phyloP scores from a whole-genome alignment of 1,139 yeast genomes.

The Lodderomyces orthopsilosis region DNA sequence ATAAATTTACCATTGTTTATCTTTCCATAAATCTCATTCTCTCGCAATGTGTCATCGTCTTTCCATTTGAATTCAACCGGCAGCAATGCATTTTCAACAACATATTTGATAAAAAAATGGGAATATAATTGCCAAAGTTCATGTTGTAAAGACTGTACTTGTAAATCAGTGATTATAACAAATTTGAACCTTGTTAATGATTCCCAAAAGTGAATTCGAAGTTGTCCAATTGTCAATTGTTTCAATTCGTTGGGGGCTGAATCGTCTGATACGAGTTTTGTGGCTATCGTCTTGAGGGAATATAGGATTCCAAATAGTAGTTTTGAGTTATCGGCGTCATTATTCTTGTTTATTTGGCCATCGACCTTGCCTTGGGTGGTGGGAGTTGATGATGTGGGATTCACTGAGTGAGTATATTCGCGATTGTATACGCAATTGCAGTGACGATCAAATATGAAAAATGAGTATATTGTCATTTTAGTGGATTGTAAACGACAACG shows the following conservation, averaged over 20 bases:
- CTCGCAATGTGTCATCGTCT: slow-evolving; percentile 18
- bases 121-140: slow-evolving; percentile 68
- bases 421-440: slow-evolving; percentile 75
- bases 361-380: slow-evolving; percentile 13
- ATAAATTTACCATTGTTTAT: slow-evolving; percentile 47
- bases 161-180: slow-evolving; percentile 68
- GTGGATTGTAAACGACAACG: background rate
- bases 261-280: slow-evolving; percentile 47
- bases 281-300: slow-evolving; percentile 72
- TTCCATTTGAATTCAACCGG: slow-evolving; percentile 48
- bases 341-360: slow-evolving; percentile 55
- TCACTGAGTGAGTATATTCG: slow-evolving; percentile 44
- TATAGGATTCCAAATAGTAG: slow-evolving; percentile 84
- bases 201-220: slow-evolving; percentile 76
- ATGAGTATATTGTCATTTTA: slow-evolving; percentile 56
- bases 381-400: slow-evolving; percentile 1
- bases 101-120: slow-evolving; percentile 62
- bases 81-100: slow-evolving; percentile 62
- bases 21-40: slow-evolving; percentile 16
- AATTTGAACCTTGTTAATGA: slow-evolving; percentile 78
- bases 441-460: slow-evolving; percentile 88
- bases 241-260: slow-evolving; percentile 49
- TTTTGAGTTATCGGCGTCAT: slow-evolving; percentile 66
- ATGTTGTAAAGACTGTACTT: slow-evolving; percentile 56
- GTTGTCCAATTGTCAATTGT: slow-evolving; percentile 69